Percentiles rank a stretch among this genome's conserved stretches.
Conservation (phyloP, 345 rosid species). For the Brassica juncea region DNA sequence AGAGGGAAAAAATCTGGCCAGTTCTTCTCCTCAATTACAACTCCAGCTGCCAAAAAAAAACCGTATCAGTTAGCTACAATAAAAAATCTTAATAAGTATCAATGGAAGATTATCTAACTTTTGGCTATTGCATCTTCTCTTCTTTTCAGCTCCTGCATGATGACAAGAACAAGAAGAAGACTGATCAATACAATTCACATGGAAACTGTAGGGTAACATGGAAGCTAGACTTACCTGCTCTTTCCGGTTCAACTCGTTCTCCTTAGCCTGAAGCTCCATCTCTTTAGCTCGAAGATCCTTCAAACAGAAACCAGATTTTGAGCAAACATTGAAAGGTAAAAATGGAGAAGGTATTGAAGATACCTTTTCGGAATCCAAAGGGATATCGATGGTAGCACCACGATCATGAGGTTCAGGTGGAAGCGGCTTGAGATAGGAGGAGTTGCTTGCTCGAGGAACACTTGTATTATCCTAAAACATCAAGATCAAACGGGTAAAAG, state of each 20-base stretch:
- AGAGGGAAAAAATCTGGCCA: conserved; percentile 95
- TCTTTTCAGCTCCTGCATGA: conserved; percentile 73
- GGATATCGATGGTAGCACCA: conserved; percentile 87
- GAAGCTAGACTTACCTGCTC: conserved; percentile 63
- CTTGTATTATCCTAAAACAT: conserved; percentile 62
- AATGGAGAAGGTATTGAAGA: conserved; percentile 1
- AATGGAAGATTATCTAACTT: conserved; percentile 45
- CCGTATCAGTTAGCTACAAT: conserved; percentile 20
- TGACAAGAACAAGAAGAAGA: conserved; percentile 10
- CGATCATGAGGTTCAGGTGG: conserved; percentile 97
- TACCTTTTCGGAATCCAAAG: conserved; percentile 82
- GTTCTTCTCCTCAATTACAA: conserved; percentile 87
- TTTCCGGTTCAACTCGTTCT: conserved; percentile 77
- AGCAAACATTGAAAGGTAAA: conserved; percentile 9
- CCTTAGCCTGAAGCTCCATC: conserved; percentile 92
- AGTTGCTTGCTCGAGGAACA: conserved; percentile 74
- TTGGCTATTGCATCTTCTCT: conserved; percentile 80
- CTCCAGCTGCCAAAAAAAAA: conserved; percentile 71
- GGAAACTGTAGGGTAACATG: conserved; percentile 16
- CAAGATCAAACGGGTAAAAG: conserved; percentile 17
- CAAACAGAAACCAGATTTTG: conserved; percentile 21
- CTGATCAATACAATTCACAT: background rate
- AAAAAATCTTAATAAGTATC: background rate
- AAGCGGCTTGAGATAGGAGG: conserved; percentile 86
- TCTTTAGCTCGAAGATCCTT: conserved; percentile 87